Evolutionary conservation across 108 stramenopile genomes (phyloP).

Genomic region (Pseudonitzschia multistriata): DNA sequence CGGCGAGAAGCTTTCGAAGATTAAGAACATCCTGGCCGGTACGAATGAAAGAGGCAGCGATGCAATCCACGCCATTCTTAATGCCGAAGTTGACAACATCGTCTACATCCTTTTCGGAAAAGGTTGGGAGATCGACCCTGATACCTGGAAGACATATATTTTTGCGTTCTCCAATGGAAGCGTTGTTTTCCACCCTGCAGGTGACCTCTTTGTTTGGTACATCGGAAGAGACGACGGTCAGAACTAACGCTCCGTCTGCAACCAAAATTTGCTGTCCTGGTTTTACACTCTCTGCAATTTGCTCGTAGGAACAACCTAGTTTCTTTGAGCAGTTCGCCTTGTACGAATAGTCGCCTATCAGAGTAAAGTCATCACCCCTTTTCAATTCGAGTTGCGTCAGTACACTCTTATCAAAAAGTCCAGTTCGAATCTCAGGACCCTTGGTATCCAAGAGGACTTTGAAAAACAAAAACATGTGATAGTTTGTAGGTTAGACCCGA

Average conservation of each 20-base stretch:
- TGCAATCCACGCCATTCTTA: conserved; percentile 89
- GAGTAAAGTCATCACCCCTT: conserved; percentile 54
- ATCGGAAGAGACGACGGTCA: conserved; percentile 65
- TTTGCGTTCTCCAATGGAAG: conserved; percentile 81
- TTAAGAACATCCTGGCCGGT: conserved; percentile 83
- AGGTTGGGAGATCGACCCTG: conserved; percentile 77
- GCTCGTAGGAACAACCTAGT: conserved; percentile 76
- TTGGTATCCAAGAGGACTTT: conserved; percentile 82
- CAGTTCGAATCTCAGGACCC: conserved; percentile 93
- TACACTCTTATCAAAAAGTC: conserved; percentile 73
- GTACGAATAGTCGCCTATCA: conserved; percentile 76
- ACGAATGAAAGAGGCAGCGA: conserved; percentile 96
- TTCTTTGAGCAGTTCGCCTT: conserved; percentile 40
- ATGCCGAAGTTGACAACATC: conserved; percentile 91
- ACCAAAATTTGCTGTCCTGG: conserved; percentile 77
- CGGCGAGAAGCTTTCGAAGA: conserved; percentile 84
- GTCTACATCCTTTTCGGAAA: conserved; percentile 92
- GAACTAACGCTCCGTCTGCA: conserved; percentile 87
- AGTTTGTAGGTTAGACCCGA: neutral
- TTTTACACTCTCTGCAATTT: conserved; percentile 59
- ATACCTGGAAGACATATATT: conserved; percentile 94
- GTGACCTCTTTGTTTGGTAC: conserved; percentile 54
- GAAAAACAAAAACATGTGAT: conserved; percentile 20
- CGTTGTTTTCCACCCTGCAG: conserved; percentile 74
- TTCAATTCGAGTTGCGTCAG: conserved; percentile 56